These are phyloP conservation scores for Alnus rubra DNA, from an alignment of 306 rosid genomes.

Conservation along the genomic window DNA sequence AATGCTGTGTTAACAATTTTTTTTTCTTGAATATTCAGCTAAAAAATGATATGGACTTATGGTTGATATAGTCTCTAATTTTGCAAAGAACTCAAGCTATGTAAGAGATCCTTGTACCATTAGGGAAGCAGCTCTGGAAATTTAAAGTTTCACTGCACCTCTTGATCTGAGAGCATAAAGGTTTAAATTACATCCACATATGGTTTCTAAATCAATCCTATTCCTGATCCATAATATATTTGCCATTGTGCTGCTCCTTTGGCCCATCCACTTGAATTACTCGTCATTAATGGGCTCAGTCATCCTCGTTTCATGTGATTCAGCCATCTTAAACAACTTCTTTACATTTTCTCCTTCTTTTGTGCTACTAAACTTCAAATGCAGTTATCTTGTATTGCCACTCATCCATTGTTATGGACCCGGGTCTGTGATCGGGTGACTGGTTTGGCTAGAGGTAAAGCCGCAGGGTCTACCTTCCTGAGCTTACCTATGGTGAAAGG, in stretches of 20 bases:
- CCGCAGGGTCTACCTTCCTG: too few species aligned
- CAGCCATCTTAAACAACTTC: background rate
- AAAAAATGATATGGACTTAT: background rate
- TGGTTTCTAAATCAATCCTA: conserved; percentile 1
- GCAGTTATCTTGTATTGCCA: background rate
- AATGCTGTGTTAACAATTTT: background rate
- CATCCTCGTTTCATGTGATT: background rate
- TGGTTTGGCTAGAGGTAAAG: too few species aligned
- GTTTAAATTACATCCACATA: background rate
- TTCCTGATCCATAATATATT: background rate
- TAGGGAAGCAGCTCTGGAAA: background rate
- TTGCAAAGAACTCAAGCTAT: background rate
- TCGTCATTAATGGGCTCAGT: background rate
- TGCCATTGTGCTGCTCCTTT: background rate
- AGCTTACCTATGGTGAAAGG: too few species aligned
- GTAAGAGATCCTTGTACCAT: background rate
- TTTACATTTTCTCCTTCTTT: background rate
- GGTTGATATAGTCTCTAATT: background rate
- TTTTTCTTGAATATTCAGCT: background rate
- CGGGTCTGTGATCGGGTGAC: too few species aligned
- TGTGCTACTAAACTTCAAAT: background rate
- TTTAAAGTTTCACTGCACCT: background rate
- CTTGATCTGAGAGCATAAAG: background rate
- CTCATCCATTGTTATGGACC: too few species aligned
- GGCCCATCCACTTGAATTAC: background rate